phyloP scores from a whole-genome alignment of 116 monocot species.

The Zostera marina region DNA sequence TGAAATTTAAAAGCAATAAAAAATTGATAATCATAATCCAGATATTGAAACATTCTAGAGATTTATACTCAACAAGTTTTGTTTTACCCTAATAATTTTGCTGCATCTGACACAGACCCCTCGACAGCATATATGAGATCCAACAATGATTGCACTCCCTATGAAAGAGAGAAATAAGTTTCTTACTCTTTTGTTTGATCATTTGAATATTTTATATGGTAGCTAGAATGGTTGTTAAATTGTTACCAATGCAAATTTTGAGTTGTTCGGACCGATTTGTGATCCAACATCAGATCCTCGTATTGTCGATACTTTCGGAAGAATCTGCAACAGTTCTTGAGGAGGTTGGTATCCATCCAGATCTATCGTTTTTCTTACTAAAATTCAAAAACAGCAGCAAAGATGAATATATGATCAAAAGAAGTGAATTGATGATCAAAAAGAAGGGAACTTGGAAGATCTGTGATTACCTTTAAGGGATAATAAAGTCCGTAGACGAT shows the following conservation, averaged over 20 bases:
- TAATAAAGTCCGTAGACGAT: slow-evolving; percentile 58
- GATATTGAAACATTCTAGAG: no score
- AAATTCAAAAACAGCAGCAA: slow-evolving; percentile 10
- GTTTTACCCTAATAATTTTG: slow-evolving; percentile 63
- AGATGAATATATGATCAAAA: slow-evolving; percentile 1
- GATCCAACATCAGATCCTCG: slow-evolving; percentile 61
- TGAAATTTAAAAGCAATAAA: slow-evolving; percentile 13
- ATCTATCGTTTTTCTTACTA: slow-evolving; percentile 71
- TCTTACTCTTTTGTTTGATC: no score
- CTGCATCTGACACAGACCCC: slow-evolving; percentile 79
- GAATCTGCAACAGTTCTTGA: slow-evolving; percentile 72
- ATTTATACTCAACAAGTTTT: no score
- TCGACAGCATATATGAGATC: slow-evolving; percentile 80
- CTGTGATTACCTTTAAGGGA: slow-evolving; percentile 55
- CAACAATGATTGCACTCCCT: slow-evolving; percentile 94
- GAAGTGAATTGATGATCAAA: not conserved
- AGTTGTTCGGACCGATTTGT: slow-evolving; percentile 89
- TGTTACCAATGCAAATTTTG: slow-evolving; percentile 65
- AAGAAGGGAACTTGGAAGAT: not conserved
- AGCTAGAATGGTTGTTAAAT: not conserved
- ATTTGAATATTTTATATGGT: not conserved
- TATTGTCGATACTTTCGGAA: slow-evolving; percentile 71
- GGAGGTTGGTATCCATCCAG: slow-evolving; percentile 65
- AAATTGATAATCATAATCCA: no score
- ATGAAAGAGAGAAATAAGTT: slow-evolving; percentile 3